Percentiles rank a stretch among this genome's conserved stretches.
Evolutionary conservation across 2,329 filamentous ascomycete genomes (phyloP).

Genomic region (Exophiala sideris): DNA sequence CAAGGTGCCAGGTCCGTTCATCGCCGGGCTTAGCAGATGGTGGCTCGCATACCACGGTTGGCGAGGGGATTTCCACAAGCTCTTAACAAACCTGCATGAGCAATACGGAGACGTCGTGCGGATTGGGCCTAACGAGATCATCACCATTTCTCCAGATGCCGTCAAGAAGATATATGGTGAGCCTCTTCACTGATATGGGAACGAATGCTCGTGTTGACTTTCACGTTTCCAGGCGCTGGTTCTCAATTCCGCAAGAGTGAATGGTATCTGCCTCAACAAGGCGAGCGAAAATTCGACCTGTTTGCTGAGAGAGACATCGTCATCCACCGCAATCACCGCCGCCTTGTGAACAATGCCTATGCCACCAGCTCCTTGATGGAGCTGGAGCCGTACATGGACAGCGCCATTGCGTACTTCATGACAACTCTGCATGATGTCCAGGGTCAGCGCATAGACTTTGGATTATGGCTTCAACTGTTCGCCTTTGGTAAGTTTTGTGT

Average conservation of each 20-base stretch:
- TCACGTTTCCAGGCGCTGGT: conserved; percentile 32
- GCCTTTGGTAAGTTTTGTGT: neutral
- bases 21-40: conserved; percentile 26
- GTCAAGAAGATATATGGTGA: conserved; percentile 23
- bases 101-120: conserved; percentile 40
- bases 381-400: conserved; percentile 41
- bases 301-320: conserved; percentile 39
- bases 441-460: neutral
- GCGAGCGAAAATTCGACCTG: conserved; percentile 38
- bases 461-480: conserved; percentile 6
- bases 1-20: conserved; percentile 31
- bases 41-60: conserved; percentile 21
- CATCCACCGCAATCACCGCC: conserved; percentile 36
- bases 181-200: neutral
- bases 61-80: conserved; percentile 6
- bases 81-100: conserved; percentile 30
- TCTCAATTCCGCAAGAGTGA: conserved; percentile 41
- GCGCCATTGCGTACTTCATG: conserved; percentile 36
- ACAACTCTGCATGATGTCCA: neutral
- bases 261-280: conserved; percentile 43
- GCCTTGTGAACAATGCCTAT: conserved; percentile 36
- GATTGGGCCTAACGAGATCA: conserved; percentile 42
- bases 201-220: neutral
- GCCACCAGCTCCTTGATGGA: conserved; percentile 38
- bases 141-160: conserved; percentile 33